A percentile compares a stretch with the other conserved stretches of the same genome.
phyloP scores from a whole-genome alignment of 164 flowering plant genomes.

The Aristolochia contorta region DNA sequence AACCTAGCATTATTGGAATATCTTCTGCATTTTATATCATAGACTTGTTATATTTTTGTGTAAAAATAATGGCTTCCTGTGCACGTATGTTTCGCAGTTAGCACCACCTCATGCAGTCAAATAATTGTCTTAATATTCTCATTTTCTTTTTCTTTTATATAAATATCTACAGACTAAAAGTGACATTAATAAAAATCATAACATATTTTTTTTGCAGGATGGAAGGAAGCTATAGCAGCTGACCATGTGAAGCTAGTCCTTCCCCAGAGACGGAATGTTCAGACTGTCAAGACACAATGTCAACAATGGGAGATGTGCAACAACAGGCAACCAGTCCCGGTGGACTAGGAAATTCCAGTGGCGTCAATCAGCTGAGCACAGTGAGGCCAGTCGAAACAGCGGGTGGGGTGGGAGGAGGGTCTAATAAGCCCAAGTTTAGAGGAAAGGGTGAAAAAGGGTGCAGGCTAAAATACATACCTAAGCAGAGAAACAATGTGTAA shows the following conservation, averaged over 20 bases:
- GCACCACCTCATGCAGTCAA: too few species aligned
- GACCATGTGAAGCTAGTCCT: constrained; percentile 59
- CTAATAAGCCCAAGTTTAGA: constrained; percentile 22
- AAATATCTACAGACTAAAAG: too few species aligned
- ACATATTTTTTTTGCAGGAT: constrained; percentile 37
- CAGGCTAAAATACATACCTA: constrained; percentile 52
- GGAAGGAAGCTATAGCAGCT: constrained; percentile 65
- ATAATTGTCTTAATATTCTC: too few species aligned
- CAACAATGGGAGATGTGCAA: constrained; percentile 5
- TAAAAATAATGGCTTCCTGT: too few species aligned
- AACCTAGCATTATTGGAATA: background rate
- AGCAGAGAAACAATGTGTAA: constrained; percentile 25
- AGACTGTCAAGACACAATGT: constrained; percentile 16
- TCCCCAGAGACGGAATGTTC: constrained; percentile 27
- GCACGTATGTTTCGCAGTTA: too few species aligned
- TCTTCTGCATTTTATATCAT: background rate
- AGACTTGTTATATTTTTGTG: background rate
- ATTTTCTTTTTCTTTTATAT: too few species aligned
- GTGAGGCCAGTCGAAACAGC: constrained; percentile 6
- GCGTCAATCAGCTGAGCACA: constrained; percentile 22
- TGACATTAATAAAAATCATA: background rate
- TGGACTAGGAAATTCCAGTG: constrained; percentile 16
- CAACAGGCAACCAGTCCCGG: constrained; percentile 7
- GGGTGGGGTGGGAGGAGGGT: constrained; percentile 7
- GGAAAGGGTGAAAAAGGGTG: constrained; percentile 36